Evolutionary conservation across 768 basidiomycete genomes (phyloP), one percentile per base, ranked within the genome.

Genomic region (Bullera alba): DNA sequence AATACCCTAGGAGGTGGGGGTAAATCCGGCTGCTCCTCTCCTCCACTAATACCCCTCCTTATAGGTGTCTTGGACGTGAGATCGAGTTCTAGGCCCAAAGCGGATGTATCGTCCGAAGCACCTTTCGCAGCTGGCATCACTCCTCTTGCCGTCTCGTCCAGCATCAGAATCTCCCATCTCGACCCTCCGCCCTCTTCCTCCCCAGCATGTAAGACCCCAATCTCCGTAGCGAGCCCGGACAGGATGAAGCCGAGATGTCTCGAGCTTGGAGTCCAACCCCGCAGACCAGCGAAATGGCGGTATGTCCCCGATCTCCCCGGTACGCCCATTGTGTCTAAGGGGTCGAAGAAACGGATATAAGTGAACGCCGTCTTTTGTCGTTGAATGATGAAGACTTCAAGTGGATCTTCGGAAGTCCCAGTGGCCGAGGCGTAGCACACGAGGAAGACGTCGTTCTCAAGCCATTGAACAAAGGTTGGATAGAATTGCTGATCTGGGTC

Each of bases 361-460:
- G 61, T 69, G 48, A 60, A 53, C 7, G 59, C 60, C 1, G 56
- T 46, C 34, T 63, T 65, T 35, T 57, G 51, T 2, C 73, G 64
- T 15, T 63, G 53, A 19, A 74, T 57, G 23, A 71, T 56, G 46
- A 62, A 73, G 2, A 73, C 51, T 51, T 74, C 69, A 29, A 72
- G 60, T 5, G 68, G 64, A 37, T 73, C 72, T 19, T 60, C 50
- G 12, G 66, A 67, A 32, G 65, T 57, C 10, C 50, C 49, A 22
- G 51, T 46, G 2, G 37, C 30, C 4, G 57, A 23, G 2, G 50
- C 53, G 50, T 75, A 77, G 8, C 65, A 60, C 5, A 67, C 75
- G 42, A 75, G 54, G 51, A 75, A 75, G 29, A 75, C 53, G 51
- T 74, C 69, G 58, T 75, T 77, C 57, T 77, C 76, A 15, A 76